These are phyloP conservation scores for Solanum infundibuliforme DNA, from an alignment of 257 asterid genomes.

Conservation along the genomic window DNA sequence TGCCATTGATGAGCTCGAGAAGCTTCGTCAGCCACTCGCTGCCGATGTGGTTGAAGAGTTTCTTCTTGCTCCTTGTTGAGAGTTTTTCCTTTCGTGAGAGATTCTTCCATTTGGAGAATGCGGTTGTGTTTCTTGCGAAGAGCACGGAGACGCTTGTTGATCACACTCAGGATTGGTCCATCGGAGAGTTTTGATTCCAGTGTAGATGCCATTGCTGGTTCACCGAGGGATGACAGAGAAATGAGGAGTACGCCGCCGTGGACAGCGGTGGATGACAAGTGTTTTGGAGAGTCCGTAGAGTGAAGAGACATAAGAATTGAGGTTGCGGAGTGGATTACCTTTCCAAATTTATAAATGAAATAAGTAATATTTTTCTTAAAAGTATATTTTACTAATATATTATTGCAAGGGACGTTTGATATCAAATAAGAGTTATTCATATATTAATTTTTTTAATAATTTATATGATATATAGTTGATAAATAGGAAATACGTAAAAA, in stretches of 20 bases:
- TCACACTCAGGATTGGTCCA: conserved; percentile 59
- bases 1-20: conserved; percentile 68
- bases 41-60: conserved; percentile 55
- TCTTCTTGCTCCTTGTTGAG: conserved; percentile 82
- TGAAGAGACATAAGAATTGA: not conserved
- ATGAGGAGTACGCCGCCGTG: not conserved
- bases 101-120: conserved; percentile 69
- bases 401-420: too few relatives aligned
- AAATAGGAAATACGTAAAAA: too few relatives aligned
- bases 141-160: conserved; percentile 81
- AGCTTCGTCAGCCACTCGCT: conserved; percentile 56
- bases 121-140: conserved; percentile 65
- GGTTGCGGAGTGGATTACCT: not conserved
- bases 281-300: not conserved
- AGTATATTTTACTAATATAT: too few relatives aligned
- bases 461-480: too few relatives aligned
- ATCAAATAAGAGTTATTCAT: too few relatives aligned
- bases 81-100: conserved; percentile 46
- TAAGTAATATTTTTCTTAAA: too few relatives aligned
- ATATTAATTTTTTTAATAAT: too few relatives aligned
- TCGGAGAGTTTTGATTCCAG: conserved; percentile 36
- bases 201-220: not conserved
- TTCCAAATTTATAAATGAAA: not conserved
- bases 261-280: not conserved
- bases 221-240: not conserved